Percentiles rank a stretch among this genome's conserved stretches.
Conservation (phyloP, 2,329 filamentous ascomycete genomes). For the Fusarium continuum region DNA sequence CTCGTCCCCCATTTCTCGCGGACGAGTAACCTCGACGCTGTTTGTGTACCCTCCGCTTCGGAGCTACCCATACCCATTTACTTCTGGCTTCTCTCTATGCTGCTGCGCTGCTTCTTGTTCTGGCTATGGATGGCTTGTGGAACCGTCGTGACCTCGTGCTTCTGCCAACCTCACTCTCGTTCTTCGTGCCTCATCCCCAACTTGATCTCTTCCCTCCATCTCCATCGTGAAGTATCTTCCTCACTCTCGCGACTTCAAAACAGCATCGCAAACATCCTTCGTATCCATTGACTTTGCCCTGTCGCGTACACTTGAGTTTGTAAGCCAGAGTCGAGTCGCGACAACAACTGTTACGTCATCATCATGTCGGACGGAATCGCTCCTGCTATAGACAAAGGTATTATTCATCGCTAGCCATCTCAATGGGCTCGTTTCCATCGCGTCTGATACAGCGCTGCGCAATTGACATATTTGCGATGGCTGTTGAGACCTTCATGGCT, state of each 20-base stretch:
- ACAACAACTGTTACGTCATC: conserved; percentile 46
- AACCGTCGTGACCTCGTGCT: conserved; percentile 47
- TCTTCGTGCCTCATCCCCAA: conserved; percentile 34
- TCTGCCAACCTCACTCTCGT: conserved; percentile 40
- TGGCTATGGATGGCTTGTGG: conserved; percentile 34
- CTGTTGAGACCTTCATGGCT: neutral
- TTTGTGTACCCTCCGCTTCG: conserved; percentile 36
- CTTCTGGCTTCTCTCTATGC: conserved; percentile 14
- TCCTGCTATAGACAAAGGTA: conserved; percentile 51
- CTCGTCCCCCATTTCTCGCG: conserved; percentile 36
- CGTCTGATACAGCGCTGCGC: neutral
- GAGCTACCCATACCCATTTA: conserved; percentile 31
- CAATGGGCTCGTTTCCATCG: conserved; percentile 9
- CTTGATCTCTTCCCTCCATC: conserved; percentile 31
- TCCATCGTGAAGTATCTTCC: conserved; percentile 25
- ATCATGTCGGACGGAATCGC: conserved; percentile 49
- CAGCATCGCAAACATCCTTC: conserved; percentile 12
- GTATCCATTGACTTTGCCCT: conserved; percentile 7
- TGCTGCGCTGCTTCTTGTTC: conserved; percentile 13
- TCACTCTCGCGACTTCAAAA: conserved; percentile 9
- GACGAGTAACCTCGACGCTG: conserved; percentile 36
- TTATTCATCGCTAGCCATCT: conserved; percentile 28
- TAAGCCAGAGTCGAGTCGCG: conserved; percentile 32
- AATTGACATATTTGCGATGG: conserved; percentile 31
- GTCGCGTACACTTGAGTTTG: conserved; percentile 18